phyloP scores from a whole-genome alignment of 176 grass and related monocot species.

The Chloris gayana region DNA sequence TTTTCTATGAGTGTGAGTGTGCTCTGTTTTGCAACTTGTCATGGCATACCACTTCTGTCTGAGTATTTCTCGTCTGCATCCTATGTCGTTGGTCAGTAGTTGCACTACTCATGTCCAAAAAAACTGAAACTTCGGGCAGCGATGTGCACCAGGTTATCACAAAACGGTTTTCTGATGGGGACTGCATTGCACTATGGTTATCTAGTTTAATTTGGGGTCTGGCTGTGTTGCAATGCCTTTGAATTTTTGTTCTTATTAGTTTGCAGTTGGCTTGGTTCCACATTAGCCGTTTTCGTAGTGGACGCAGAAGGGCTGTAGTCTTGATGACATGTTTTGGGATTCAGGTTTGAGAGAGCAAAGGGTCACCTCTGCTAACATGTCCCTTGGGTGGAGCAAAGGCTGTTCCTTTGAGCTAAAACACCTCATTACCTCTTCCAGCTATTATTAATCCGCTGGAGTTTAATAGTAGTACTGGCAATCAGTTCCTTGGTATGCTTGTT shows the following conservation, averaged over 20 bases:
- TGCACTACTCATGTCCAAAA: not conserved
- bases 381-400: constrained; percentile 29
- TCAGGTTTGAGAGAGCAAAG: constrained; percentile 19
- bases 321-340: not conserved
- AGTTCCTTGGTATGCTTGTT: not conserved
- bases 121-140: not conserved
- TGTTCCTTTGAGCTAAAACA: not conserved
- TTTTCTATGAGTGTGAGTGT: not conserved
- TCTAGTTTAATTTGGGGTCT: not conserved
- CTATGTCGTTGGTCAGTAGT: not conserved
- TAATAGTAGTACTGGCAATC: not conserved
- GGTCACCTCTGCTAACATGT: not conserved
- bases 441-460: not conserved
- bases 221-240: not conserved
- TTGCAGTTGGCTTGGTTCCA: not conserved
- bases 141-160: not conserved
- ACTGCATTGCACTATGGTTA: not conserved
- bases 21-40: not conserved
- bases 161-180: not conserved
- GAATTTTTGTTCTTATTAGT: not conserved
- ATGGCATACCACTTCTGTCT: constrained; percentile 1
- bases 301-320: not conserved
- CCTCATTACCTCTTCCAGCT: too few relatives aligned
- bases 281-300: not conserved
- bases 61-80: not conserved